Base-by-base conservation (phyloP, 2,329 filamentous ascomycete species). In the Penicillium nordicum region DNA sequence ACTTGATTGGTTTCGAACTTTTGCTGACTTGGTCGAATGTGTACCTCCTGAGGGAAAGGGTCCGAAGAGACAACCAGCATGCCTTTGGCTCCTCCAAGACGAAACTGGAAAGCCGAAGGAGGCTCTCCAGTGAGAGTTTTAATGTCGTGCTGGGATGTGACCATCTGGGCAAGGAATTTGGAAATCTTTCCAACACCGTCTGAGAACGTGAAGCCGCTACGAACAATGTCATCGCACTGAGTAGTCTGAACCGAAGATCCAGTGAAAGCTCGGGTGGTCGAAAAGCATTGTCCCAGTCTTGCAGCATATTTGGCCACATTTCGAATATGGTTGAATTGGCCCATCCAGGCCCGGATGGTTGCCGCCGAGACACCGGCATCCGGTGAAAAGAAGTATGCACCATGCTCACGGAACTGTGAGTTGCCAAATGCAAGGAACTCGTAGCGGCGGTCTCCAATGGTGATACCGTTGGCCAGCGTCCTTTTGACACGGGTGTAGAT, bases 131-230 rank as follows among this genome's bases (percentile, higher is more conserved):
- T 74, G 1, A 81, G 73, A 12, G 80, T 80, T 21, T 79, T 75
- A 30, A 92, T 70, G 0, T 82, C 81, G 58, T 95, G 83, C 61
- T 94, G 88, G 14, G 83, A 77, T 9, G 87, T 83, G 43, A 95
- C 84, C 74, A 94, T 84, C 29, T 85, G 78, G 0, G 92, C 89
- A 23, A 96, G 78, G 57, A 90, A 87, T 0, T 74, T 76, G 0
- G 93, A 97, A n/a, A 99, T 90, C 69, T 91, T 95, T 1, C 94
- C 94, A 3, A 97, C 89, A 0, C 94, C 94, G 67, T 99, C 94
- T 0, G 89, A 94, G 70, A 97, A 99, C 58, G 79, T 88, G 67
- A 84, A 86, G 0, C 79, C 83, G 45, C 89, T 85, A 2, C 81
- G 80, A 57, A 85, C 78, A 21, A 97, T 82, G 62, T 97, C 94